Evolutionary conservation across 306 rosid species (phyloP), one percentile per base, ranked within the genome.

Genomic region (Acacia confusa): DNA sequence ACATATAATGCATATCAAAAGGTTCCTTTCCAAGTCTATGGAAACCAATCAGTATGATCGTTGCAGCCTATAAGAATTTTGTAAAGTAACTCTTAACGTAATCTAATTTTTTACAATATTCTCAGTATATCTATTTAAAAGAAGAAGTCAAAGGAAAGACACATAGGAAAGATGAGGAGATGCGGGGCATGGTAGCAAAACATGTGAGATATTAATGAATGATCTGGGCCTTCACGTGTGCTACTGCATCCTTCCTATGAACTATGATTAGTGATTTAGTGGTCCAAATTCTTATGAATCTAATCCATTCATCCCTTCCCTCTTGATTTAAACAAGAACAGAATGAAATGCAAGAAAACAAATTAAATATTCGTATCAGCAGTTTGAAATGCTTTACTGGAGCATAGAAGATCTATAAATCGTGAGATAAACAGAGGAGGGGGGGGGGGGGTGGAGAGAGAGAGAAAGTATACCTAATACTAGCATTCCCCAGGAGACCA

Each of bases 401-500:
- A 78, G 57, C 43, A 36, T 48, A 78, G 69, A 55, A 50, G 50
- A 50, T 20, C 40, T 69, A 67, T n/a, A 76, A 72, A 81, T 44
- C 24, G 24, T 13, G 36, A 41, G 34, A 41, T 66, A 71, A 64
- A 38, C 43, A 40, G 76, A 44, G 77, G 32, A 48, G 14, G 34
- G n/a, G 30, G 57, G 65, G 48, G 15, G 10, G 0, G 64, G 10
- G 48, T 0, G 19, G 52, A 2, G 15, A 45, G 17, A 12, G 16
- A 14, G 40, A 68, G 72, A 75, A 72, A 74, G 19, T 14, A 34
- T 88, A 95, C 99, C 98, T 90, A 72, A 87, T 83, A 81, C 40
- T 77, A 72, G 79, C 81, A 82, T 92, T 84, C 64, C 91, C 91
- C 69, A 95, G 85, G 64, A 93, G 88, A 85, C 91, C 82, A 70